These are phyloP conservation scores for Jaapia argillacea DNA, from an alignment of 768 basidiomycete species.

Conservation along the genomic window DNA sequence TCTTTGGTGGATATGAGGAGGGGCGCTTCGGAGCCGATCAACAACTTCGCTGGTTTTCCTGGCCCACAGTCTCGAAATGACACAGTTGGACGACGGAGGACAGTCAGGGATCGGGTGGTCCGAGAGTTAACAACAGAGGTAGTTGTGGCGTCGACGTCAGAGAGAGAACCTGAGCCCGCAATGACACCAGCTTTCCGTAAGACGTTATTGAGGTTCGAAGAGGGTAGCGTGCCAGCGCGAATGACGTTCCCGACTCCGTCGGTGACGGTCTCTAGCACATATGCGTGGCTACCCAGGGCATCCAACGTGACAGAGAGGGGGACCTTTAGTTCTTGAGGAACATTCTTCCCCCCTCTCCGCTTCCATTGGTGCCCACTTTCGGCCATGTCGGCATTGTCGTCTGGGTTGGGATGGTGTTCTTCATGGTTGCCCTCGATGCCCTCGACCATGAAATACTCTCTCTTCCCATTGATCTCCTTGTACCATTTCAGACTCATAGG, in stretches of 20 bases:
- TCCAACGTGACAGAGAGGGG: slow-evolving; percentile 60
- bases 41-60: slow-evolving; percentile 58
- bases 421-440: slow-evolving; percentile 62
- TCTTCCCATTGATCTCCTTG: slow-evolving; percentile 52
- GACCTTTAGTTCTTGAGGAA: slow-evolving; percentile 51
- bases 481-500: slow-evolving; percentile 74
- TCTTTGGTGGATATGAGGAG: slow-evolving; percentile 44
- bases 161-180: slow-evolving; percentile 8
- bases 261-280: slow-evolving; percentile 71
- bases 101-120: slow-evolving; percentile 50
- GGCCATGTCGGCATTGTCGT: slow-evolving; percentile 12
- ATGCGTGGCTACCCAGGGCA: slow-evolving; percentile 56
- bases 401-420: too few relatives aligned
- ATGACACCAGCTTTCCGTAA: slow-evolving; percentile 11
- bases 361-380: slow-evolving; percentile 11
- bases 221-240: not conserved
- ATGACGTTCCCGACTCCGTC: slow-evolving; percentile 68
- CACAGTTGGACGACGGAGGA: slow-evolving; percentile 61
- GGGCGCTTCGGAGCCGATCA: slow-evolving; percentile 57
- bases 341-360: slow-evolving; percentile 13
- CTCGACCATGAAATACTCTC: slow-evolving; percentile 71
- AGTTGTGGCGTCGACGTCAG: slow-evolving; percentile 10
- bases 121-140: slow-evolving; percentile 28
- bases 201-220: slow-evolving; percentile 23
- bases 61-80: slow-evolving; percentile 69